phyloP scores from a whole-genome alignment of 176 grass and related monocot genomes.

The Aegilops tauschii region DNA sequence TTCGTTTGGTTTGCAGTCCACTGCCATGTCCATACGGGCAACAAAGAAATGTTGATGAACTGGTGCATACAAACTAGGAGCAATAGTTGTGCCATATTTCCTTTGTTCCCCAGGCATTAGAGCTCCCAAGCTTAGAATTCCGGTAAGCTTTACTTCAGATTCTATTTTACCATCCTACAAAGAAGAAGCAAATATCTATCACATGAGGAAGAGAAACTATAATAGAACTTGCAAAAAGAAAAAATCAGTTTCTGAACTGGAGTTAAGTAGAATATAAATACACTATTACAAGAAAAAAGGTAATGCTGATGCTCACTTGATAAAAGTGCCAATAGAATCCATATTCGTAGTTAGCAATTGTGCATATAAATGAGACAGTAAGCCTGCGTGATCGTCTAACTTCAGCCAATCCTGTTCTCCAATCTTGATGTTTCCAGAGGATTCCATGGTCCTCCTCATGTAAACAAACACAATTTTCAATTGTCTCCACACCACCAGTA shows the following conservation, averaged over 20 bases:
- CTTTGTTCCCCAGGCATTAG: constrained; percentile 90
- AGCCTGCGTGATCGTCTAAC: constrained; percentile 98
- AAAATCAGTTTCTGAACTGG: not conserved
- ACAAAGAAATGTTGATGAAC: constrained; percentile 99
- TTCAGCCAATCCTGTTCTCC: constrained; percentile 98
- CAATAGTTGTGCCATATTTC: constrained; percentile 99
- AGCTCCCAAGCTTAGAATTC: constrained; percentile 97
- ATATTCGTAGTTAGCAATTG: constrained; percentile 99
- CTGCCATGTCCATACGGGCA: constrained; percentile 97
- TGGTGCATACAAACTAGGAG: constrained; percentile 97
- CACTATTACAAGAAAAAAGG: not conserved
- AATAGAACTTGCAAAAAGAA: not conserved
- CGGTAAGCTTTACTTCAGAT: constrained; percentile 96
- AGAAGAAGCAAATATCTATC: not conserved
- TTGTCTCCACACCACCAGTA: constrained; percentile 90
- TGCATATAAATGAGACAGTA: constrained; percentile 97
- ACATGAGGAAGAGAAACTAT: not conserved
- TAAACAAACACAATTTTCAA: constrained; percentile 98
- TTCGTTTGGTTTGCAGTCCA: constrained; percentile 95
- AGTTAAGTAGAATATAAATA: not conserved
- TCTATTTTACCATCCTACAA: constrained; percentile 98
- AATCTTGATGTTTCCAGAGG: constrained; percentile 99
- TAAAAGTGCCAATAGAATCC: constrained; percentile 99
- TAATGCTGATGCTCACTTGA: constrained; percentile 38
- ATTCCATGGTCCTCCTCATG: constrained; percentile 99